Conservation (phyloP, 768 basidiomycete genomes). For the Serendipita sp. region DNA sequence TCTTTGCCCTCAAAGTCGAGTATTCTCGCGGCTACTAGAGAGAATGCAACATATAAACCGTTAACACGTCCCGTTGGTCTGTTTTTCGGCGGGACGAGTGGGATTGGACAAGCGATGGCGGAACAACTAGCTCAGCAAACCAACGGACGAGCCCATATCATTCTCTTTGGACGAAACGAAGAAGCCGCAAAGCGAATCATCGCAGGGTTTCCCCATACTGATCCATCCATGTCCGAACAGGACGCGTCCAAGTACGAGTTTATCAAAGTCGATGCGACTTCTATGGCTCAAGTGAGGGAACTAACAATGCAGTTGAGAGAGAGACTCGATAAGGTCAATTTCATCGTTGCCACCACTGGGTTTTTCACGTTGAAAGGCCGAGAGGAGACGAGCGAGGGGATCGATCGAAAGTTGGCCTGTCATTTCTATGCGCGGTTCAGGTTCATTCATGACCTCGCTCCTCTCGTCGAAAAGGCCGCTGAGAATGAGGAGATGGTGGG, state of each 20-base stretch:
- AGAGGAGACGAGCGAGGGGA: slow-evolving; percentile 29
- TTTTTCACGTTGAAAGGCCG: slow-evolving; percentile 22
- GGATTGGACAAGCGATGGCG: slow-evolving; percentile 29
- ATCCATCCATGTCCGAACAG: slow-evolving; percentile 6
- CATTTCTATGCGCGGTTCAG: slow-evolving; percentile 39
- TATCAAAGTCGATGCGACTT: slow-evolving; percentile 33
- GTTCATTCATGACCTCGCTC: slow-evolving; percentile 30
- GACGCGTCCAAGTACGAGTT: slow-evolving; percentile 25
- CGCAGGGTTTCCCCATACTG: slow-evolving; percentile 23
- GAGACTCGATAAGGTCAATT: slow-evolving; percentile 32
- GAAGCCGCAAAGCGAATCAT: slow-evolving; percentile 32
- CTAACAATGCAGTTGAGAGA: slow-evolving; percentile 16
- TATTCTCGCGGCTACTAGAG: not conserved
- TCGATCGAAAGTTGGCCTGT: slow-evolving; percentile 28
- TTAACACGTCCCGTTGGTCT: slow-evolving; percentile 18
- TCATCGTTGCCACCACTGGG: slow-evolving; percentile 33
- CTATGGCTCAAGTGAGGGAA: slow-evolving; percentile 33
- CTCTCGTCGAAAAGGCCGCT: slow-evolving; percentile 27
- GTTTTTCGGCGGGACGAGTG: slow-evolving; percentile 22
- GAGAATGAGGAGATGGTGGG: slow-evolving; percentile 33
- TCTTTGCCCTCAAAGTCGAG: not conserved
- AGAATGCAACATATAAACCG: slow-evolving; percentile 18
- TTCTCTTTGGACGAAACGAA: slow-evolving; percentile 36
- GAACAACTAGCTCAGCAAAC: slow-evolving; percentile 29
- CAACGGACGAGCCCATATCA: slow-evolving; percentile 33